Evolutionary conservation across 495 filamentous ascomycete species (phyloP), one percentile per base, ranked within the genome.

Genomic region (Aspergillus sclerotiicarbonarius): DNA sequence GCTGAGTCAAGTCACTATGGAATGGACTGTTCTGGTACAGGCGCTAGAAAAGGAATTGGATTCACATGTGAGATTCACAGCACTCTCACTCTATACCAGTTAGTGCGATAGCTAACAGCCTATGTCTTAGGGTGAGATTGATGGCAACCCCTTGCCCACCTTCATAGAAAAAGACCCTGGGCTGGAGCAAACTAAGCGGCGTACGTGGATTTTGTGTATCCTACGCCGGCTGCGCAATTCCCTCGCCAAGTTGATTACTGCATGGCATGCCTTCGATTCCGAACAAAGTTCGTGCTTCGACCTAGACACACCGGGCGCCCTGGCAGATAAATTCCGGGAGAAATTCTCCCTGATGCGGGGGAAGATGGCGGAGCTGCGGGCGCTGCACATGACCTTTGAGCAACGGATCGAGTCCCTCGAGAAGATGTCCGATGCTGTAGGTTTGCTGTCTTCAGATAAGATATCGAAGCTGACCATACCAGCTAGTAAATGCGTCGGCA

Each of bases 401-500:
- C 53, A 55, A 37, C 35, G 32, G 20, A 46, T 55, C 20, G 53
- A 55, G 29, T 45, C 32, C 37, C n/a, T 55, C 10, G 53, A 55
- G 35, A 56, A 56, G 41, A 48, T 47, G 50, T 37, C 50, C n/a
- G 50, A 52, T 37, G 30, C 21, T 15, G 50, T 37, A 32, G 16
- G 50, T 32, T 30, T 16, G 15, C 6, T 37, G 6, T n/a, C 37
- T n/a, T n/a, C 37, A 41, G 2, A 4, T 41, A 6, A 13, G 4
- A 41, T 13, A n/a, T 15, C 9, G 1, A 13, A 41, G 9, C 37
- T 41, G 5, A 13, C 37, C 6, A 12, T 41, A 21, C 31, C 32
- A 66, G 63, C 48, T 60, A 33, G 63, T 66, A 47, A 62, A 66
- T 56, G 60, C 60, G 25, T 66, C 63, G 7, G 56, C 60, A 7